Evolutionary conservation across 768 basidiomycete species (phyloP).

Genomic region (Mycena rosella): DNA sequence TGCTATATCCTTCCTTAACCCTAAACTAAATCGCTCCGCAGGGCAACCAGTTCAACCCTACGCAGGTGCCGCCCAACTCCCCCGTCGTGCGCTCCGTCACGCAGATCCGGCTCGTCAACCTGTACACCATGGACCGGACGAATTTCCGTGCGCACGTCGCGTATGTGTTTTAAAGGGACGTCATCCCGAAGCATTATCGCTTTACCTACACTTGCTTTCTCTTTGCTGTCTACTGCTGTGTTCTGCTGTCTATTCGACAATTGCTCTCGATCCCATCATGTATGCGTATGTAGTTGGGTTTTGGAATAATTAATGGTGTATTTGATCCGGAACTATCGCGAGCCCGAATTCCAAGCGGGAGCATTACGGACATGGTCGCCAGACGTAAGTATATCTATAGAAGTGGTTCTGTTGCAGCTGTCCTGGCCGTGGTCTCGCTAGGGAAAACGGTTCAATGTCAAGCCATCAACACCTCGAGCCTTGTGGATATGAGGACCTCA

Average conservation of each 20-base stretch:
- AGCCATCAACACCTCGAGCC: too few species aligned
- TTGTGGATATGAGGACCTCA: too few species aligned
- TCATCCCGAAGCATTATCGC: neutral
- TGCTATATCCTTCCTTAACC: neutral
- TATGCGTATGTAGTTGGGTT: neutral
- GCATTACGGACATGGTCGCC: too few species aligned
- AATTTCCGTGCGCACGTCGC: constrained; percentile 34
- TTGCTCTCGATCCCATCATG: neutral
- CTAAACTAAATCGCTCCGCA: neutral
- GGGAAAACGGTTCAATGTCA: too few species aligned
- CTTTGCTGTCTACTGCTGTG: constrained; percentile 13
- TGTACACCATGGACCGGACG: constrained; percentile 31
- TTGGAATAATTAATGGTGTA: neutral
- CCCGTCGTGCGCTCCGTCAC: constrained; percentile 33
- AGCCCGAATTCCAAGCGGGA: too few species aligned
- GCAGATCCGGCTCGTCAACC: constrained; percentile 32
- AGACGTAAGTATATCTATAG: too few species aligned
- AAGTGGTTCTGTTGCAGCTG: too few species aligned
- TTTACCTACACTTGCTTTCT: constrained; percentile 11
- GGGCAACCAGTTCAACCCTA: constrained; percentile 16
- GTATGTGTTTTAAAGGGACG: constrained; percentile 30
- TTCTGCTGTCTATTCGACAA: neutral
- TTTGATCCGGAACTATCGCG: neutral
- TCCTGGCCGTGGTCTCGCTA: too few species aligned
- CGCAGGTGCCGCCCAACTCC: neutral